phyloP scores from a whole-genome alignment of 2,329 filamentous ascomycete species.

The Fusarium phyllophilum region DNA sequence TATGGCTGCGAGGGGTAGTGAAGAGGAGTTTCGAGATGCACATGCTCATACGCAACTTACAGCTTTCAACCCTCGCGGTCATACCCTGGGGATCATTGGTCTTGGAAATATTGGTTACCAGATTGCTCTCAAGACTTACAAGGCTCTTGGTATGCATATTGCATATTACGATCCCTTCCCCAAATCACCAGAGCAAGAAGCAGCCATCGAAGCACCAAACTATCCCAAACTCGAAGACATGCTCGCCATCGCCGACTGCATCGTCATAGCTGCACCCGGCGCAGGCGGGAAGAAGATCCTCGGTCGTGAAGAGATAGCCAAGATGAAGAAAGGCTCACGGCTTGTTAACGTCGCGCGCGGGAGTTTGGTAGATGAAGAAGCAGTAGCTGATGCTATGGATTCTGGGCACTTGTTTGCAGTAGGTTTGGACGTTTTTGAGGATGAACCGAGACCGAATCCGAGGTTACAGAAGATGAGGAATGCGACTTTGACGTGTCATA shows the following conservation, averaged over 20 bases:
- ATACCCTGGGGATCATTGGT: slow-evolving; percentile 67
- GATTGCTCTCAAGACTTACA: slow-evolving; percentile 65
- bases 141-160: slow-evolving; percentile 67
- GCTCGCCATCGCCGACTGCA: slow-evolving; percentile 18
- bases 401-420: slow-evolving; percentile 17
- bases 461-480: slow-evolving; percentile 46
- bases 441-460: slow-evolving; percentile 23
- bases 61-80: slow-evolving; percentile 65
- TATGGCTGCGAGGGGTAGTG: slow-evolving; percentile 58
- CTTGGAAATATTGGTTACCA: slow-evolving; percentile 65
- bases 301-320: slow-evolving; percentile 40
- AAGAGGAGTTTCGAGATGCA: slow-evolving; percentile 60
- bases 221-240: slow-evolving; percentile 6
- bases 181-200: slow-evolving; percentile 54
- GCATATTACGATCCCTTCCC: slow-evolving; percentile 61
- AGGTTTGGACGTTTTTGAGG: slow-evolving; percentile 44
- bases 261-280: slow-evolving; percentile 13
- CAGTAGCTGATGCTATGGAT: slow-evolving; percentile 30
- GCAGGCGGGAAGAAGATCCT: slow-evolving; percentile 21
- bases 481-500: slow-evolving; percentile 62
- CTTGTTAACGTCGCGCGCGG: slow-evolving; percentile 64
- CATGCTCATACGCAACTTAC: slow-evolving; percentile 63
- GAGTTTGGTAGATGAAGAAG: slow-evolving; percentile 21
- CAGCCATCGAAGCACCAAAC: slow-evolving; percentile 55
- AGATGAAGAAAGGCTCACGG: slow-evolving; percentile 61